A percentile compares a stretch with the other conserved stretches of the same genome.
phyloP scores from a whole-genome alignment of 371 early-diverging fungal species.

The Syncephalastrum sp. region DNA sequence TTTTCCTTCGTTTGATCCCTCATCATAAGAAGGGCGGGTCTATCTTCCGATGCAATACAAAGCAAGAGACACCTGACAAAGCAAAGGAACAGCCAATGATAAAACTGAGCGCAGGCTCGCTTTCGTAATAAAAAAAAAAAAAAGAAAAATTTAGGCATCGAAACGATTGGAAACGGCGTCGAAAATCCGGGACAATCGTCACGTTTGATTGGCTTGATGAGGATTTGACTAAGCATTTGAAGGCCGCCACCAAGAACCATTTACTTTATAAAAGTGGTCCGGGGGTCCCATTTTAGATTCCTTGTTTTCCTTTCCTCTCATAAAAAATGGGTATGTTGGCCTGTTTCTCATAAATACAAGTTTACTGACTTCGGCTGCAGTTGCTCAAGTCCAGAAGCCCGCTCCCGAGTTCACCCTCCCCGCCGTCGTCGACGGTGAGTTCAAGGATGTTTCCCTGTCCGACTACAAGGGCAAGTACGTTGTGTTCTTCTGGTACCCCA shows the following conservation, averaged over 20 bases:
- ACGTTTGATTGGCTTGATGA: slow-evolving; percentile 5
- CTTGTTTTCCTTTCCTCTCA: slow-evolving; percentile 12
- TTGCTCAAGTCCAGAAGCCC: slow-evolving; percentile 35
- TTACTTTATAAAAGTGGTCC: slow-evolving; percentile 10
- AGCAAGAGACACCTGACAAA: too few species aligned
- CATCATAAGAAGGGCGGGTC: too few species aligned
- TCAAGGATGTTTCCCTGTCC: slow-evolving; percentile 76
- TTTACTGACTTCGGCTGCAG: slow-evolving; percentile 3
- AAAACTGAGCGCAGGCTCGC: too few species aligned
- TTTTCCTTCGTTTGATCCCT: too few species aligned
- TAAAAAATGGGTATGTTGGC: slow-evolving; percentile 27
- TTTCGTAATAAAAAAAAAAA: background rate
- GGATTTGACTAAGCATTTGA: slow-evolving; percentile 14
- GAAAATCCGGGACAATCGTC: background rate
- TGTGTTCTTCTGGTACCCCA: slow-evolving; percentile 53
- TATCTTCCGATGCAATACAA: too few species aligned
- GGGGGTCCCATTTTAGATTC: background rate
- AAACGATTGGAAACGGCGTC: slow-evolving; percentile 9
- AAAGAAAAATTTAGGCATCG: background rate
- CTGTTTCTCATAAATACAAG: background rate
- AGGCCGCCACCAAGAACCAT: slow-evolving; percentile 1
- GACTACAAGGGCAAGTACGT: slow-evolving; percentile 86
- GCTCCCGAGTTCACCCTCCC: slow-evolving; percentile 78
- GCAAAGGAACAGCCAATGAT: too few species aligned
- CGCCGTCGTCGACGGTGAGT: slow-evolving; percentile 75